Evolutionary conservation across 2,329 filamentous ascomycete genomes (phyloP), one percentile per base, ranked within the genome.

Genomic region (Clarireedia monteithiana): DNA sequence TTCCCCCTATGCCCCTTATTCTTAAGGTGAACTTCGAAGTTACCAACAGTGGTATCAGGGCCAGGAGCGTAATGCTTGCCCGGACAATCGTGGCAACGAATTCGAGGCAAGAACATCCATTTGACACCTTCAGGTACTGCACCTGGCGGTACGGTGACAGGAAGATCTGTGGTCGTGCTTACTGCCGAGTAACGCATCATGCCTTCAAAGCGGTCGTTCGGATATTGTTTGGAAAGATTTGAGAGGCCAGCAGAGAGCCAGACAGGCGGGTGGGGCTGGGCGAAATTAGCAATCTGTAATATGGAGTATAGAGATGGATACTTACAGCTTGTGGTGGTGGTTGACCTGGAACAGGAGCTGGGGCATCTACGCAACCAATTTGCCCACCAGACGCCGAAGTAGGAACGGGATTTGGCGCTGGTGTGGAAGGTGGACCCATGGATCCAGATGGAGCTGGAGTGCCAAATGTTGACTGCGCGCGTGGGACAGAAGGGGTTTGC

Each of bases 21-120:
- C 71, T 86, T 89, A 49, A 97, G 76, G 73, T 99, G 94, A 1
- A 95, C 84, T 72, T 96, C 89, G 61, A 99, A 99, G 68, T 96
- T 95, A 47, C 85, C 85, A 5, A 92, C 88, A 2, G 90, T 91
- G 69, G 81, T 87, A 24, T 86, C 89, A 0, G 91, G 90, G 0
- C 91, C 89, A 0, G 91, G 89, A 0, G 91, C 96, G 71, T 99
- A 99, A 10, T 96, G 76, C 71, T 96, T 97, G 30, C 89, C 90
- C 0, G 90, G 89, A 69, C 94, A 97, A 70, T 99, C 94, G 48
- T 86, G 82, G 70, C 94, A 99, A 57, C 89, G 81, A 61, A 99
- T 96, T 50, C 94, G 81, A 7, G 94, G 94, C 50, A 96, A 77
- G 72, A 87, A 97, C 72, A 88, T 88, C 64, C 86, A 89, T 66